phyloP scores from a whole-genome alignment of 2,329 filamentous ascomycete genomes.

The Fusarium chaquense region DNA sequence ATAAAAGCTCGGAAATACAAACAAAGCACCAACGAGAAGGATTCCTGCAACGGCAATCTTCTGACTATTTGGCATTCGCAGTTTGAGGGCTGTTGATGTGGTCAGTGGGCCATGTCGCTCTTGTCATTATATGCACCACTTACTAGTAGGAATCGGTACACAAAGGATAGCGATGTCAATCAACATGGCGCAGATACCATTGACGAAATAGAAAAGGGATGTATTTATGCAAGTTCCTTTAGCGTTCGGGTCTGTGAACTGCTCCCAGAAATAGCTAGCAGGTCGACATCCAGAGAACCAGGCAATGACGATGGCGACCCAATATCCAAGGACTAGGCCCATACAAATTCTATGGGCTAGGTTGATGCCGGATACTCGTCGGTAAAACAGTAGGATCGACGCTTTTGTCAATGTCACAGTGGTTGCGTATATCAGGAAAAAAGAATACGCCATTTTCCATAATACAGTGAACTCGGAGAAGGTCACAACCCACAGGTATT shows the following conservation, averaged over 20 bases:
- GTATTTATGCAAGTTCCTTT: background rate
- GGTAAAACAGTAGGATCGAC: constrained; percentile 2
- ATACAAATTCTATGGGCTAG: background rate
- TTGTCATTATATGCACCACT: background rate
- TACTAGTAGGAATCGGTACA: constrained; percentile 3
- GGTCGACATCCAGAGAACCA: constrained; percentile 11
- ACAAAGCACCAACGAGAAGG: constrained; percentile 4
- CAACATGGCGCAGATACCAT: constrained; percentile 11
- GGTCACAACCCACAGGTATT: constrained; percentile 2
- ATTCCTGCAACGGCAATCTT: constrained; percentile 2
- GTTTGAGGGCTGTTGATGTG: background rate
- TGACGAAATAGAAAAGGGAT: constrained; percentile 3
- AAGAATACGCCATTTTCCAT: constrained; percentile 6
- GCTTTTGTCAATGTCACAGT: constrained; percentile 2
- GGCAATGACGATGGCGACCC: constrained; percentile 8
- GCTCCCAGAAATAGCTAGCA: constrained; percentile 14
- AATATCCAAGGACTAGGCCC: constrained; percentile 6
- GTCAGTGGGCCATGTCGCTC: rapidly evolving
- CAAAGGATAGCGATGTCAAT: constrained; percentile 5
- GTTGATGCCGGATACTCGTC: background rate
- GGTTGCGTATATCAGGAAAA: constrained; percentile 5
- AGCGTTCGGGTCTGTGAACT: constrained; percentile 1
- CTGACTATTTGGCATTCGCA: constrained; percentile 2
- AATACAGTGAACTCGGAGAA: constrained; percentile 1
- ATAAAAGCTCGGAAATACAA: background rate